Conservation (phyloP, 1,139 yeast species). For the Candida sp. region DNA sequence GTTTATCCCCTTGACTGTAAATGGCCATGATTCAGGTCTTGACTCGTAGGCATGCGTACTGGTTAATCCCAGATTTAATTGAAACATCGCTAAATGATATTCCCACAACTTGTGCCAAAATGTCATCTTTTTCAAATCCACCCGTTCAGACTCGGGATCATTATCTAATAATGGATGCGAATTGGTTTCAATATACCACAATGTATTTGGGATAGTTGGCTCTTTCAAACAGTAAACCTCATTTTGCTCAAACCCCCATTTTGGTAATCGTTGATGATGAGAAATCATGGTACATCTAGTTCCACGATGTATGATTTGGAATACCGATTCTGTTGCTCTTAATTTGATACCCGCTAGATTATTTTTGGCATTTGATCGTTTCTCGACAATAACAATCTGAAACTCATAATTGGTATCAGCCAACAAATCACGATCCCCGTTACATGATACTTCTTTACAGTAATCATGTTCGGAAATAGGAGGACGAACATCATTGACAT, state of each 20-base stretch:
- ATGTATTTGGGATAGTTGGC: conserved; percentile 56
- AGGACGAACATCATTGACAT: conserved; percentile 59
- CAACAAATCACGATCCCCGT: conserved; percentile 46
- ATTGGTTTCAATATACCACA: conserved; percentile 65
- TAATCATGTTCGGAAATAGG: conserved; percentile 83
- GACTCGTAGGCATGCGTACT: conserved; percentile 27
- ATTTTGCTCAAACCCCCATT: conserved; percentile 68
- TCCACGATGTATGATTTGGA: conserved; percentile 59
- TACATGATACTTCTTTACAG: conserved; percentile 67
- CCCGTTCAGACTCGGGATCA: conserved; percentile 21
- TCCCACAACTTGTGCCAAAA: conserved; percentile 30
- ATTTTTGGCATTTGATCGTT: conserved; percentile 22
- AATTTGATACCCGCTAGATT: conserved; percentile 38
- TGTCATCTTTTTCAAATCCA: conserved; percentile 19
- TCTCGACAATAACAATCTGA: conserved; percentile 34
- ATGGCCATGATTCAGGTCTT: conserved; percentile 39
- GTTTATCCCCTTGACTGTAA: conserved; percentile 29
- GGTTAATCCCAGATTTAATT: conserved; percentile 23
- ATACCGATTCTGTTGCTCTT: conserved; percentile 51
- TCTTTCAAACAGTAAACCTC: conserved; percentile 73
- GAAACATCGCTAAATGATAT: conserved; percentile 33
- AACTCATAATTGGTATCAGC: conserved; percentile 56
- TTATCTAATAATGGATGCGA: conserved; percentile 46
- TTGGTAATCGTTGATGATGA: conserved; percentile 61
- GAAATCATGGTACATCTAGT: conserved; percentile 59